phyloP scores from a whole-genome alignment of 495 filamentous ascomycete species.

The Podospora tetraspora region DNA sequence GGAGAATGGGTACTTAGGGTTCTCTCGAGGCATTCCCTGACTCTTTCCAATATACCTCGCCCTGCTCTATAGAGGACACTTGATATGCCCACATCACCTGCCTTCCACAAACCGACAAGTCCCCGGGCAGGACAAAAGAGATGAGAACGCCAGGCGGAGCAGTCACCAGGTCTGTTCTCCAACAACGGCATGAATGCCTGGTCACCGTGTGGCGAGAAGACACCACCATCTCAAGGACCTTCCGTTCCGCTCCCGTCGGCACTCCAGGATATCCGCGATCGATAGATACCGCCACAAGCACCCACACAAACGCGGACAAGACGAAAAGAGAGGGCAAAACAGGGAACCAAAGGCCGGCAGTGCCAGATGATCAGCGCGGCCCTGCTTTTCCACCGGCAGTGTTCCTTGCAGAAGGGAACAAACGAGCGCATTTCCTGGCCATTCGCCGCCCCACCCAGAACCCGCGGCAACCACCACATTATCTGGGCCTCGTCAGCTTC shows the following conservation, averaged over 20 bases:
- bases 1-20: neutral
- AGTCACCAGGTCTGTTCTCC: neutral
- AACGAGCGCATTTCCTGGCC: neutral
- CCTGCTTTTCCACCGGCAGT: neutral
- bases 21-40: neutral
- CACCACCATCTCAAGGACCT: neutral
- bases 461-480: neutral
- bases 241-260: neutral
- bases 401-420: neutral
- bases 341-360: neutral
- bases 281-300: neutral
- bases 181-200: neutral
- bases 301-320: neutral
- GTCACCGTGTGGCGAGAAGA: neutral
- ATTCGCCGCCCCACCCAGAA: neutral
- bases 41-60: neutral
- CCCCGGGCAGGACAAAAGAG: neutral
- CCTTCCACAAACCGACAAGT: neutral
- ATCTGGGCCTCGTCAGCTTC: neutral
- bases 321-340: neutral
- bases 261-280: neutral
- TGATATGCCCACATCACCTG: neutral
- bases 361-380: neutral
- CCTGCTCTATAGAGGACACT: neutral
- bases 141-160: neutral